A percentile compares a stretch with the other conserved stretches of the same genome.
These are phyloP conservation scores for Piromyces finnis DNA, from an alignment of 192 early-diverging fungal species.

Conservation along the genomic window DNA sequence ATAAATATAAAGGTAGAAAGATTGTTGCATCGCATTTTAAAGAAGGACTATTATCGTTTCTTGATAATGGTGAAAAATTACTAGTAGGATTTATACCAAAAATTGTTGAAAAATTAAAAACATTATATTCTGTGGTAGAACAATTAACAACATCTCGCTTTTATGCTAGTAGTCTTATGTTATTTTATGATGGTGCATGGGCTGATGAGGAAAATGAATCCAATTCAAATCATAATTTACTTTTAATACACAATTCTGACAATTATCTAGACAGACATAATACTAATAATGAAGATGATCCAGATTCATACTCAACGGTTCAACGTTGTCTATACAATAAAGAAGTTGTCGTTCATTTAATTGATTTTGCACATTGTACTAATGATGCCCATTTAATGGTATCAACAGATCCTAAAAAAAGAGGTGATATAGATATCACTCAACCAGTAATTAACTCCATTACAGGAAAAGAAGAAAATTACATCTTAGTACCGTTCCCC, in stretches of 20 bases:
- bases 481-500: slow-evolving; percentile 30
- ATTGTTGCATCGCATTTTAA: slow-evolving; percentile 63
- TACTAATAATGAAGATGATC: background rate
- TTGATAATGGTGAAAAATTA: slow-evolving; percentile 68
- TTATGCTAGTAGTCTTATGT: slow-evolving; percentile 71
- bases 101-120: slow-evolving; percentile 52
- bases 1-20: slow-evolving; percentile 90
- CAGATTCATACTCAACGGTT: background rate
- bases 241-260: background rate
- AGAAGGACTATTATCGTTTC: slow-evolving; percentile 54
- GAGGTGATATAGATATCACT: slow-evolving; percentile 12
- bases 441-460: slow-evolving; percentile 8
- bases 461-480: slow-evolving; percentile 14
- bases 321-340: background rate
- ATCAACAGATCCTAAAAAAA: slow-evolving; percentile 12
- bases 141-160: slow-evolving; percentile 70
- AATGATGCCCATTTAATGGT: slow-evolving; percentile 34
- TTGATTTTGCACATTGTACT: slow-evolving; percentile 84
- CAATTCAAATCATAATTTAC: background rate
- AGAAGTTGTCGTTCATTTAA: slow-evolving; percentile 72
- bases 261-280: slow-evolving; percentile 2
- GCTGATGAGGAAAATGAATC: background rate
- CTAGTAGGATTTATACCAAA: slow-evolving; percentile 62
- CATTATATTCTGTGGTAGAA: slow-evolving; percentile 56
- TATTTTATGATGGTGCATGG: slow-evolving; percentile 78